Base-by-base conservation (phyloP, 2,329 filamentous ascomycete species). In the Pseudogymnoascus sp. region DNA sequence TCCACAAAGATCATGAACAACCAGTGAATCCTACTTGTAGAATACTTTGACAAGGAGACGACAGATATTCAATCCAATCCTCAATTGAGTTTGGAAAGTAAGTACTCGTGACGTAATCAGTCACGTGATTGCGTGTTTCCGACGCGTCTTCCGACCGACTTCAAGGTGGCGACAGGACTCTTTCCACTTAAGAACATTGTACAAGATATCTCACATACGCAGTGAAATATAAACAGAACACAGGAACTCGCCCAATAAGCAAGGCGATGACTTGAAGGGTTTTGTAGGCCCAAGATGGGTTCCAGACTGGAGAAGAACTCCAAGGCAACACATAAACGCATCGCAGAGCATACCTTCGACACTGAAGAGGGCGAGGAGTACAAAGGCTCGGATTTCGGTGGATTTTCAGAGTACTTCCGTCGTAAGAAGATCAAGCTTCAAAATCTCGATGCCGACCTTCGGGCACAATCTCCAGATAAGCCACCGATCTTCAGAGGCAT, bases 381-480 rank as follows among this genome's bases (percentile, higher is more conserved):
- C 74, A 86, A 88, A 63, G 84, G 81, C 1, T 97, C 92, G 66
- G 84, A 83, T 61, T 99, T 97, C 74, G 91, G 91, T 26, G 93
- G 92, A 7, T 95, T 97, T 70, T 77, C 81, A 23, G 93, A 97
- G 71, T 99, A 97, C 74, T 95, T 97, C 73, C 83, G 92, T 59
- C 87, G 92, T 62, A 99, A 99, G 79, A 97, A 96, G 80, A 86
- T 96, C 74, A 99, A 99, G 73, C 82, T 99, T 3, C 94, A 97
- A 74, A 99, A 99, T 71, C 83, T 94, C 31, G 94, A 99, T 75
- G 87, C 86, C 7, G 85, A 96, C 61, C 79, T 96, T 49, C 87
- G 93, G 63, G 75, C 78, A 0, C 31, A 37, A 23, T 60, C 38
- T 19, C 58, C 58, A 14, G 86, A 88, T 67, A 91, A 89, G 66